Evolutionary conservation across 108 stramenopile genomes (phyloP).

Genomic region (Stephanodiscus minutulus): DNA sequence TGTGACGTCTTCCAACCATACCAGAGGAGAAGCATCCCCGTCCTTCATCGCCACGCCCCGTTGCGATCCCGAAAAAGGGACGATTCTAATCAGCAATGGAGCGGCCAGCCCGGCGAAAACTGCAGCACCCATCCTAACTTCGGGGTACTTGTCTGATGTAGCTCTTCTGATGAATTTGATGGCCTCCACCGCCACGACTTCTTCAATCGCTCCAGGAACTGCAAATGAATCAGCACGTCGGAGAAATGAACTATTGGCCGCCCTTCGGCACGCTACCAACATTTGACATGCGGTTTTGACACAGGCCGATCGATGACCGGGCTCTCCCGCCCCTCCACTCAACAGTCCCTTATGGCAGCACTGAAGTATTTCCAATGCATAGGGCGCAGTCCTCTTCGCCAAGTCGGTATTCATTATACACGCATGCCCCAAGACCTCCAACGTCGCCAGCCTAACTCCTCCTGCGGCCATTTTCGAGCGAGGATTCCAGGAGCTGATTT

Average conservation of each 20-base stretch:
- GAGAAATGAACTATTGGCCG: constrained; percentile 10
- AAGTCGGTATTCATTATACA: constrained; percentile 57
- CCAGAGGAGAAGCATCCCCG: constrained; percentile 36
- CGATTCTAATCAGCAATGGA: constrained; percentile 62
- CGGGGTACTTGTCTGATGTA: constrained; percentile 69
- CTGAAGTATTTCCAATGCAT: constrained; percentile 73
- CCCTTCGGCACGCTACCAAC: constrained; percentile 63
- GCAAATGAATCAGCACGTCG: constrained; percentile 43
- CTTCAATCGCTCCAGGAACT: constrained; percentile 72
- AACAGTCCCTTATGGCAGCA: constrained; percentile 68
- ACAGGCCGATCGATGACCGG: constrained; percentile 70
- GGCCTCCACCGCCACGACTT: constrained; percentile 63
- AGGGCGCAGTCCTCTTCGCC: constrained; percentile 59
- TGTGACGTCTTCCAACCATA: constrained; percentile 69
- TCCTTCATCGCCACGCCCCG: constrained; percentile 25
- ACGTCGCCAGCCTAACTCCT: constrained; percentile 74
- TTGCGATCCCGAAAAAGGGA: constrained; percentile 22
- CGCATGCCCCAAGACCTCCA: constrained; percentile 59
- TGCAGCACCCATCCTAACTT: constrained; percentile 70
- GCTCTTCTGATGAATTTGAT: constrained; percentile 73
- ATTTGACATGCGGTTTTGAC: constrained; percentile 60
- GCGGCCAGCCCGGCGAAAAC: constrained; percentile 60
- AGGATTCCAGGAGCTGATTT: constrained; percentile 72
- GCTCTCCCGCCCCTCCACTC: constrained; percentile 61
- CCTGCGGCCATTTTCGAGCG: constrained; percentile 70